Conservation (phyloP, 2,329 filamentous ascomycete genomes). For the Colletotrichum kahawae region DNA sequence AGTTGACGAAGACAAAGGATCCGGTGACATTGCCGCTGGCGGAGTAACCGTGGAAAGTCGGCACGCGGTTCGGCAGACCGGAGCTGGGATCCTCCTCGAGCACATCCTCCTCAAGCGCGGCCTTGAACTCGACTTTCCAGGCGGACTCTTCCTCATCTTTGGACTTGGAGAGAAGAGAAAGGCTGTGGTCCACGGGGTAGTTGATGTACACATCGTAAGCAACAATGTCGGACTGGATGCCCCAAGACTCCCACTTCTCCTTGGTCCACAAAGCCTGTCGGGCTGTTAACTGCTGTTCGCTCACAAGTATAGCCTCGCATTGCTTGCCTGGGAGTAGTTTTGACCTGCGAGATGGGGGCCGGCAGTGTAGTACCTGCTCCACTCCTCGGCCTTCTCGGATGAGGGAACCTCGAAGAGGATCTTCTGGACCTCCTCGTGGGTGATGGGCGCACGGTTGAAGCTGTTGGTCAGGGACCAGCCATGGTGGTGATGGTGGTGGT, state of each 20-base stretch:
- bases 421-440: conserved; percentile 56
- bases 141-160: conserved; percentile 29
- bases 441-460: conserved; percentile 31
- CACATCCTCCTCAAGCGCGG: conserved; percentile 82
- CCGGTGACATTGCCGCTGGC: conserved; percentile 91
- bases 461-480: conserved; percentile 29
- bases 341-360: conserved; percentile 79
- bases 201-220: conserved; percentile 81
- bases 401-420: conserved; percentile 66
- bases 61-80: conserved; percentile 72
- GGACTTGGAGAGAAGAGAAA: conserved; percentile 66
- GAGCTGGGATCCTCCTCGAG: conserved; percentile 84
- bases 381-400: conserved; percentile 65
- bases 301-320: not conserved
- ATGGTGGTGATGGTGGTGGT: conserved; percentile 36
- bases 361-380: conserved; percentile 79
- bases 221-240: conserved; percentile 66
- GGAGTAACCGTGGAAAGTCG: conserved; percentile 94
- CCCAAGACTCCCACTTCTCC: conserved; percentile 75
- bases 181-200: conserved; percentile 73
- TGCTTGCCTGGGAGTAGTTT: conserved; percentile 71
- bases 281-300: conserved; percentile 10
- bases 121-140: conserved; percentile 76
- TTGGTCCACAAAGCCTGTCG: conserved; percentile 73
- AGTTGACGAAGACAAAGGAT: conserved; percentile 88